phyloP scores from a whole-genome alignment of 75 land plant species.

The Cryptomeria japonica region DNA sequence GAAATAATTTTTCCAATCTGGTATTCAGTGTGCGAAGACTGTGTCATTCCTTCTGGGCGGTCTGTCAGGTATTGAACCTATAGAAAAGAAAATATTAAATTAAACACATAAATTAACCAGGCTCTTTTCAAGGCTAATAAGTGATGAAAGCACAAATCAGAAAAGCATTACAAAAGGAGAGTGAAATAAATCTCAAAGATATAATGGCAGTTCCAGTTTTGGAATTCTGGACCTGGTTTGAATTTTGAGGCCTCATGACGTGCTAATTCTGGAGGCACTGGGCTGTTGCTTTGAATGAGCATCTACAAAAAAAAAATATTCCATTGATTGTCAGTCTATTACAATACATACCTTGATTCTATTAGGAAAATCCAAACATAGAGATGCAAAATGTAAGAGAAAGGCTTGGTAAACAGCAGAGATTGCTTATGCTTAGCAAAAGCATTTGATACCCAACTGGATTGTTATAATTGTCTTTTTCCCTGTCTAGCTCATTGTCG shows the following conservation, averaged over 20 bases:
- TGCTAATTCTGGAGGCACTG: slow-evolving; percentile 91
- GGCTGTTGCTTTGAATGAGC: slow-evolving; percentile 92
- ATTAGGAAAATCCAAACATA: neutral
- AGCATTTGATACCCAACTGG: neutral
- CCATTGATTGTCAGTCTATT: neutral
- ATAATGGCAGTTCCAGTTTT: neutral
- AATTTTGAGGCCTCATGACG: slow-evolving; percentile 96
- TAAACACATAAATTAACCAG: neutral
- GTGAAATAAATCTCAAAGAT: neutral
- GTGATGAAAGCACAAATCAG: neutral
- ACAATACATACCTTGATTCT: neutral
- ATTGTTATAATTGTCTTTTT: neutral
- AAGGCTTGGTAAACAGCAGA: neutral
- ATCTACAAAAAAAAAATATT: slow-evolving; percentile 35
- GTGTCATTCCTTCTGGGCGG: slow-evolving; percentile 17
- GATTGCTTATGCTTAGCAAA: neutral
- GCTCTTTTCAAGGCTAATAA: neutral
- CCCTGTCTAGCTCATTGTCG: neutral
- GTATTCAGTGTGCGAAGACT: slow-evolving; percentile 4
- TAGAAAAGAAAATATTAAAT: neutral
- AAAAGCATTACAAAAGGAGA: neutral
- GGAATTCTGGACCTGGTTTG: slow-evolving; percentile 71
- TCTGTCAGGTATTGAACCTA: slow-evolving; percentile 11
- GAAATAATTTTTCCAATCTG: neutral
- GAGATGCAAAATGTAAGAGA: neutral